These are phyloP conservation scores for Calonectria pseudoturangicola DNA, from an alignment of 2,329 filamentous ascomycete species.

Conservation along the genomic window DNA sequence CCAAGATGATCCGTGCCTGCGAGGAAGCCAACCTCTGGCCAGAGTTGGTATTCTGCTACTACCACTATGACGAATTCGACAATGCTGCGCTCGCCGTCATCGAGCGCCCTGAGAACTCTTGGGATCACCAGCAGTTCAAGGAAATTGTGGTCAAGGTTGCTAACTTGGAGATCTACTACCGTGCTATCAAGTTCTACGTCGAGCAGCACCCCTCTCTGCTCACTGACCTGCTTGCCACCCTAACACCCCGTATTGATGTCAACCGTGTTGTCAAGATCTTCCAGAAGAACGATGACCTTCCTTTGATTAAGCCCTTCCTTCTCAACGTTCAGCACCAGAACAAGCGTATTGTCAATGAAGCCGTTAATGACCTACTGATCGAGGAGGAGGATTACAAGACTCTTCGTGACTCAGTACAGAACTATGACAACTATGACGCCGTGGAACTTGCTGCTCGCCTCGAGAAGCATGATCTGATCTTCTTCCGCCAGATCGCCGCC, in stretches of 20 bases:
- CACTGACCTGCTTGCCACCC: conserved; percentile 93
- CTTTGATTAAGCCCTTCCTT: conserved; percentile 98
- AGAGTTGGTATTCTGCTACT: conserved; percentile 97
- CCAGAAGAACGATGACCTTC: conserved; percentile 97
- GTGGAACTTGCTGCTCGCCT: conserved; percentile 93
- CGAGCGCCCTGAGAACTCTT: conserved; percentile 96
- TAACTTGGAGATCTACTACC: conserved; percentile 99
- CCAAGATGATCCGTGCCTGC: conserved; percentile 94
- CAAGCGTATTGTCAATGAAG: conserved; percentile 98
- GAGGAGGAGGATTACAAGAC: conserved; percentile 99
- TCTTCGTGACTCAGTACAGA: conserved; percentile 95
- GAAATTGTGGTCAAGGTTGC: conserved; percentile 98
- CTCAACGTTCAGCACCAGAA: conserved; percentile 97
- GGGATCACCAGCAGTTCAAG: conserved; percentile 99
- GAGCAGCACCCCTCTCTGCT: conserved; percentile 96
- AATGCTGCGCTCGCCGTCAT: conserved; percentile 98
- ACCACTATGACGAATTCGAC: conserved; percentile 98
- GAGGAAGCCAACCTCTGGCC: conserved; percentile 98
- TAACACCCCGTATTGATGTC: conserved; percentile 96
- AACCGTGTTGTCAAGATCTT: conserved; percentile 99
- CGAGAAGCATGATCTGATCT: conserved; percentile 98
- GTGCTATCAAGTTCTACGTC: conserved; percentile 96
- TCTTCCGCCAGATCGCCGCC: conserved; percentile 99
- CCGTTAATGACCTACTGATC: conserved; percentile 97
- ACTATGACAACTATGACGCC: conserved; percentile 99